phyloP scores from a whole-genome alignment of 768 basidiomycete genomes.

The Leccinum ochraceum region DNA sequence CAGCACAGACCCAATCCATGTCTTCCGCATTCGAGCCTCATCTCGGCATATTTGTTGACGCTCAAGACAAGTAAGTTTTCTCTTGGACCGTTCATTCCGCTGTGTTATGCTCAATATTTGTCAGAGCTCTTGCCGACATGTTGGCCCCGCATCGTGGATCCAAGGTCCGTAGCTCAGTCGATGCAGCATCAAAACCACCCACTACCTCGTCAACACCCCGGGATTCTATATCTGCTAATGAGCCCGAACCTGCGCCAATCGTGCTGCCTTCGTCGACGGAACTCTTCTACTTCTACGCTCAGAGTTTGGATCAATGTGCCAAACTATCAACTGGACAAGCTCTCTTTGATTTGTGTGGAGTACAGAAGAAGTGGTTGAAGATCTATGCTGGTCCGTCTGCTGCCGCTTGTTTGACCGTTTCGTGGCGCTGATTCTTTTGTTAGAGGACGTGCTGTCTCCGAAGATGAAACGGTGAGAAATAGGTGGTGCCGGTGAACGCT shows the following conservation, averaged over 20 bases:
- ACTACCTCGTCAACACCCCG: conserved; percentile 34
- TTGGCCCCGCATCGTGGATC: conserved; percentile 71
- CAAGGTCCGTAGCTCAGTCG: conserved; percentile 69
- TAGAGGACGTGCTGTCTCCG: conserved; percentile 84
- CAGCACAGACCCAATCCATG: conserved; percentile 62
- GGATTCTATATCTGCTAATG: conserved; percentile 41
- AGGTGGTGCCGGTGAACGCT: neutral
- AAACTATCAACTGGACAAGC: conserved; percentile 85
- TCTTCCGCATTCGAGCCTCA: conserved; percentile 92
- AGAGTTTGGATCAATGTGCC: conserved; percentile 92
- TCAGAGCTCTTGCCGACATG: conserved; percentile 88
- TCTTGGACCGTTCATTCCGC: neutral
- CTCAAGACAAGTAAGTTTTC: conserved; percentile 86
- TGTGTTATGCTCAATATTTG: neutral
- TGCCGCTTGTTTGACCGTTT: neutral
- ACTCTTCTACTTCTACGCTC: conserved; percentile 95
- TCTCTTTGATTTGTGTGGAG: conserved; percentile 72
- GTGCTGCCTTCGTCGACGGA: conserved; percentile 95
- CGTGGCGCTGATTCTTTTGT: neutral
- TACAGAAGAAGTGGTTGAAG: conserved; percentile 93
- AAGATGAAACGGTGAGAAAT: conserved; percentile 66
- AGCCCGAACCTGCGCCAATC: conserved; percentile 50
- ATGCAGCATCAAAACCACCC: conserved; percentile 40
- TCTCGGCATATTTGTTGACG: conserved; percentile 91
- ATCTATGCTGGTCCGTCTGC: conserved; percentile 79